Base-by-base conservation (phyloP, 1,284 basidiomycete species). In the Peniophora sp. region DNA sequence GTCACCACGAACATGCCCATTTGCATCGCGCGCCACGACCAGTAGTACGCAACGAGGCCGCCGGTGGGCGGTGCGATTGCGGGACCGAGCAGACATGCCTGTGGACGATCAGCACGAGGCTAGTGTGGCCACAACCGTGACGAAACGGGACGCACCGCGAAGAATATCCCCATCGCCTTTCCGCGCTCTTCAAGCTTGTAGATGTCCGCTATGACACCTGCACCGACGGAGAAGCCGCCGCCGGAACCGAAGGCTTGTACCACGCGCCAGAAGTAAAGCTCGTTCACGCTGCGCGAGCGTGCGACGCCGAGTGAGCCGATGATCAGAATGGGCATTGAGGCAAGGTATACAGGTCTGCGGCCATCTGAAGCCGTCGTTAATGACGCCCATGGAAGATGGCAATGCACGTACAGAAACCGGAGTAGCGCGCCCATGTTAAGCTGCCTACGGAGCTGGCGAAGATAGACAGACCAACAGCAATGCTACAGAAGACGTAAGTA, bases 11-110 rank as follows among this genome's bases (percentile, higher is more conserved):
- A 77, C 2, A 88, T 54, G 0, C 65, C 59, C 32, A 67, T 65
- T 63, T 92, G 87, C 61, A 85, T 80, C 1, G 75, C 61, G 2
- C 87, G 75, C 89, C 89, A 92, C 0, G 85, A 83, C 37, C 70
- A 71, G 54, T 81, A 82, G 49, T 79, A 66, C 0, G 81, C 69
- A 0, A 71, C 65, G 18, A 70, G 24, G 36, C 79, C 79, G 66
- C 66, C 66, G 0, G 57, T 54, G 3, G 68, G 49, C 0, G 68
- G 68, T 2, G 68, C 67, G 10, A 71, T 51, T 1, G 68, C 64
- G 1, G 68, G 66, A 0, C 68, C 69, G 10, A 70, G 52, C 9
- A 68, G 59, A n/a, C 58, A 57, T 9, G 62, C 63, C 66, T 68
- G 47, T 8, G 20, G 18, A 11, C 14, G 48, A 9, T 23, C n/a